Percentiles rank a stretch among this genome's conserved stretches.
Evolutionary conservation across 371 early-diverging fungal species (phyloP).

Genomic region (Mortierella sp.): DNA sequence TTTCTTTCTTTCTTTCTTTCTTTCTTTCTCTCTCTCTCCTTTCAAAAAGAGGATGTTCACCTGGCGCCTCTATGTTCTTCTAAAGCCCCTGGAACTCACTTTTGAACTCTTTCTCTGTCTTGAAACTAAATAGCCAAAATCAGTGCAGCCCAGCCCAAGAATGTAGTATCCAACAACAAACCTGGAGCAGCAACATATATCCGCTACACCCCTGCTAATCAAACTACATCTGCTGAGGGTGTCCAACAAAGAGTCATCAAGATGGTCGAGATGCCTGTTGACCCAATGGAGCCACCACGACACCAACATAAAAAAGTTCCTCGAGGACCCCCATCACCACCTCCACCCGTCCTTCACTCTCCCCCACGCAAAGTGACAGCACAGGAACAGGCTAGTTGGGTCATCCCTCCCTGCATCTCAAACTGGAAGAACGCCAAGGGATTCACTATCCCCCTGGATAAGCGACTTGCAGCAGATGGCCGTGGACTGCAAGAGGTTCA

Average conservation of each 20-base stretch:
- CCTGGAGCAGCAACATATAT: conserved; percentile 81
- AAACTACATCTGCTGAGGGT: conserved; percentile 70
- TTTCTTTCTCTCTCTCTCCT: neutral
- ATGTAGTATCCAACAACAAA: conserved; percentile 66
- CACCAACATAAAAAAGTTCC: conserved; percentile 94
- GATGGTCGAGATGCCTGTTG: conserved; percentile 94
- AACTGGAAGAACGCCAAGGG: conserved; percentile 99
- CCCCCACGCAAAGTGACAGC: conserved; percentile 96
- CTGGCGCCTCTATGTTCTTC: neutral
- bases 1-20: no score
- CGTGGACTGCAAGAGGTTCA: conserved; percentile 92
- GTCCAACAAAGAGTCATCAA: conserved; percentile 87
- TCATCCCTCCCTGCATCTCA: conserved; percentile 96
- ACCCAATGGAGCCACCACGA: conserved; percentile 96
- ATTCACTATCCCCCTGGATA: conserved; percentile 97
- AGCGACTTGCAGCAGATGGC: conserved; percentile 97
- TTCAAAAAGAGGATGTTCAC: neutral
- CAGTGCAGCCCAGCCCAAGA: conserved; percentile 76
- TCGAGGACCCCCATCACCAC: conserved; percentile 89
- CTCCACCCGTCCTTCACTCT: conserved; percentile 96
- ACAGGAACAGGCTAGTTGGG: conserved; percentile 96
- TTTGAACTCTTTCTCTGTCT: neutral
- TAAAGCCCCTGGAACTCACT: neutral
- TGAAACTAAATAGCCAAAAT: conserved; percentile 65
- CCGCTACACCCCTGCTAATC: conserved; percentile 90